Conservation (phyloP, 768 basidiomycete genomes). For the Kwoniella newhampshirensis region DNA sequence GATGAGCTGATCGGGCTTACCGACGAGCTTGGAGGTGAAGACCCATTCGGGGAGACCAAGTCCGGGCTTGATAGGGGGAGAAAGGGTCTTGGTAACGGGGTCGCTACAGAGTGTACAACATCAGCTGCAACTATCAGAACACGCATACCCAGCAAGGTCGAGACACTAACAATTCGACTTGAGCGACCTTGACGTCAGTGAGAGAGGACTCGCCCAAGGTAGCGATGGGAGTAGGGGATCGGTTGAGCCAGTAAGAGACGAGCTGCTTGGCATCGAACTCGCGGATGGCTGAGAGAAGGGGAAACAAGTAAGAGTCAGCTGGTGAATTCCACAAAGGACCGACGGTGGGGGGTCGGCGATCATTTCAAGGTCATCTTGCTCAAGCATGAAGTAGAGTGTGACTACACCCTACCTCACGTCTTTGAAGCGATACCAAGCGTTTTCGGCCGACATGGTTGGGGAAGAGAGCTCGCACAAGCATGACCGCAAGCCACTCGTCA, state of each 20-base stretch:
- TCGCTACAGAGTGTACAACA: slow-evolving; percentile 37
- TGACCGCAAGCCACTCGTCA: slow-evolving; percentile 2
- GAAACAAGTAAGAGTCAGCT: not conserved
- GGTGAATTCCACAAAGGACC: not conserved
- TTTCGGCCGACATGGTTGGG: slow-evolving; percentile 10
- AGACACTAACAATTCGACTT: slow-evolving; percentile 52
- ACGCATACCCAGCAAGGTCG: not conserved
- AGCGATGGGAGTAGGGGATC: slow-evolving; percentile 69
- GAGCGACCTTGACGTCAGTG: slow-evolving; percentile 68
- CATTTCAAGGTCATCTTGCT: too few species aligned
- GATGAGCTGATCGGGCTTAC: slow-evolving; percentile 76
- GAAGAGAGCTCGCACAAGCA: not conserved
- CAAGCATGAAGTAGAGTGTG: too few species aligned
- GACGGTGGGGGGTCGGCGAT: not conserved
- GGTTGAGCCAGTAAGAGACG: slow-evolving; percentile 93
- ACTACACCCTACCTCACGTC: too few species aligned
- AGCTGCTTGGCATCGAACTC: slow-evolving; percentile 99
- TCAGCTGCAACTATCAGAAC: not conserved
- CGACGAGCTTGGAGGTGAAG: slow-evolving; percentile 55
- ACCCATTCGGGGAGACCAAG: slow-evolving; percentile 55
- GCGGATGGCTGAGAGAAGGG: slow-evolving; percentile 67
- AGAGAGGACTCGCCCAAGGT: slow-evolving; percentile 59
- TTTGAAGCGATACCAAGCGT: slow-evolving; percentile 3
- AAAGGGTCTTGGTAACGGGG: slow-evolving; percentile 49
- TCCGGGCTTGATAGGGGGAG: slow-evolving; percentile 53